Evolutionary conservation across 768 basidiomycete species (phyloP), one percentile per base, ranked within the genome.

Genomic region (Cubamyces lactineus): DNA sequence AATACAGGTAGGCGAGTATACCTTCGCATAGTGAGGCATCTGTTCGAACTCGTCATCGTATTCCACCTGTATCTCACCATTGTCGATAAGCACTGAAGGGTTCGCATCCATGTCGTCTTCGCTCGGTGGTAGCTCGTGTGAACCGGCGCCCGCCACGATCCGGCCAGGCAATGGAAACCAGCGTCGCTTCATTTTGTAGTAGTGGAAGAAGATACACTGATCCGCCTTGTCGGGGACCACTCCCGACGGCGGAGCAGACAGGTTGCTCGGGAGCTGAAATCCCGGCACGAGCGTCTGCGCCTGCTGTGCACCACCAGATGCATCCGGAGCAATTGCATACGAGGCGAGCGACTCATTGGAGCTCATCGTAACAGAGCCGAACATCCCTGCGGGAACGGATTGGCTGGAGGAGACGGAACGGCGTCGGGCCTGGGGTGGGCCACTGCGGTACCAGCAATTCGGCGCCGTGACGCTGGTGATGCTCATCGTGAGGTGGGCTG

Each of bases 201-300:
- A 65, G 28, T 65, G 48, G n/a, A 65, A 48, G 45, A 65, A 65
- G 9, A 65, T 61, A 26, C 59, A 65, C 43, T 61, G 64, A 34
- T 65, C 59, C 16, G 46, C 51, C 19, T 43, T 52, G n/a, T 59
- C 59, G 9, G 26, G 28, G 17, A 46, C 42, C 0, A 24, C 53
- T 8, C 15, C 19, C 23, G 42, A 30, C 5, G 45, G 5, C 8
- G 45, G 45, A 12, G n/a, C 45, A 23, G 45, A 19, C 3, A 46
- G 19, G n/a, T 19, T 46, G 19, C 21, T n/a, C 7, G 42, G 43
- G 16, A 28, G 34, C 16, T 46, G 26, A n/a, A 16, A 42, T 1
- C 42, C 26, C 2, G 28, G 30, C n/a, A 13, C 17, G 42, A 46
- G n/a, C 7, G 43, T 30, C 45, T 34, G 34, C 34, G 9, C 11